Evolutionary conservation across 1,284 basidiomycete genomes (phyloP), one percentile per base, ranked within the genome.

Genomic region (Trichosporon inkin): DNA sequence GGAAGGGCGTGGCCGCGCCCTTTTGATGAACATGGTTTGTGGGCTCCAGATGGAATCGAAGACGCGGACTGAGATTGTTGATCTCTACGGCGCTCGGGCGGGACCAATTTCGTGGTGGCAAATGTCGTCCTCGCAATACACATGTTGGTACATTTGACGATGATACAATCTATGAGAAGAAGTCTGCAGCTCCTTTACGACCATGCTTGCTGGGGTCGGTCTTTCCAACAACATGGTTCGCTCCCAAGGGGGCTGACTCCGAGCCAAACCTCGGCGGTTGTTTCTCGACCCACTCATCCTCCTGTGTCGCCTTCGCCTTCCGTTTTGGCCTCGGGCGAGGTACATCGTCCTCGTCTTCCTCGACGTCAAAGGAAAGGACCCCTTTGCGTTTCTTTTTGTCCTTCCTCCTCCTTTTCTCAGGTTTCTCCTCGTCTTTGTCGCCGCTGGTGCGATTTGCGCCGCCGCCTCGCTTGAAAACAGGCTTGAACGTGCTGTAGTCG

Each of bases 281-380:
- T 68, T 85, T 86, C 65, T 81, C 80, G 4, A 78, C 78, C 78
- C 78, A 80, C 49, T 77, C 72, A 11, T 81, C 82, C 32, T 83
- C 84, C 32, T 71, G 28, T 82, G 22, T 80, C 82, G 22, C n/a
- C 55, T 47, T 61, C 28, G 36, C 66, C 82, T 53, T 80, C 82
- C 44, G 79, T 80, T 53, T 66, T 53, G 39, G 20, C 44, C 56
- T 55, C 16, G 56, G 41, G 16, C 51, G 38, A 20, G 71, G 71
- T 6, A 70, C 71, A 20, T 71, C 67, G 6, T 71, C 77, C 24
- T 75, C 76, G 58, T 86, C 87, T 41, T 87, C 87, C 80, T 72
- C 75, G 0, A 73, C 80, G 55, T 83, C 84, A 68, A 91, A 90
- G 3, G 88, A 89, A 40, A 89, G 82, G 10, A 88, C 79, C 10